Base-by-base conservation (phyloP, 805 yeast genomes). In the Kazachstania viticola region DNA sequence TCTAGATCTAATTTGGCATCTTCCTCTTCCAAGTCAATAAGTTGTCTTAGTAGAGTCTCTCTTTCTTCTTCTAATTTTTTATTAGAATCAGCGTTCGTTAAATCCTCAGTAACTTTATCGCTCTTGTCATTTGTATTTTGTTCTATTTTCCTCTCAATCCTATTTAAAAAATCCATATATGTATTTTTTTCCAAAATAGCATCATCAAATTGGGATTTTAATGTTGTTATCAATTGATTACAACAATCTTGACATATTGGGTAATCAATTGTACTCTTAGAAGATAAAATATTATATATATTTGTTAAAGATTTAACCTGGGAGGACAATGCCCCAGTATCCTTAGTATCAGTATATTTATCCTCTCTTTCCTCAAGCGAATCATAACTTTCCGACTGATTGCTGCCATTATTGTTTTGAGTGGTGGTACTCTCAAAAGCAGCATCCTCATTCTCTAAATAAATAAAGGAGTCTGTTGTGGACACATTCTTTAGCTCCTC, bases 181-280 rank as follows among this genome's bases (percentile, higher is more conserved):
- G 72, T 68, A 31, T 85, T 94, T 40, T 88, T 74, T 45, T 88
- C 95, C 39, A 67, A 67, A 14, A 79, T 71, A 4, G 77, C 69
- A 34, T 73, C 80, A 37, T 80, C 88, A 51, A 80, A 80, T 42
- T 76, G 76, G 9, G 61, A 52, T 45, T 75, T 78, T 52, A 84
- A 64, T 35, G 75, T 76, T 8, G 71, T 74, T 9, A 79, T 61
- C 17, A 88, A 55, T 14, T 67, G 51, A 27, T 67, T 72, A 5
- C 91, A 79, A 54, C 98, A 91, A 27, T 87, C 96, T 16, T 67
- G 66, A 45, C 97, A 88, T 12, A 91, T 73, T 0, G 98, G 98
- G 47, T 74, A 75, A 40, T 83, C 93, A 12, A 88, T 67, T 37
- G 78, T 84, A 31, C 78, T 76, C 38, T 79, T 77, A 4, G 70